phyloP scores from a whole-genome alignment of 1,139 yeast genomes.

The Dujonia santamariae region DNA sequence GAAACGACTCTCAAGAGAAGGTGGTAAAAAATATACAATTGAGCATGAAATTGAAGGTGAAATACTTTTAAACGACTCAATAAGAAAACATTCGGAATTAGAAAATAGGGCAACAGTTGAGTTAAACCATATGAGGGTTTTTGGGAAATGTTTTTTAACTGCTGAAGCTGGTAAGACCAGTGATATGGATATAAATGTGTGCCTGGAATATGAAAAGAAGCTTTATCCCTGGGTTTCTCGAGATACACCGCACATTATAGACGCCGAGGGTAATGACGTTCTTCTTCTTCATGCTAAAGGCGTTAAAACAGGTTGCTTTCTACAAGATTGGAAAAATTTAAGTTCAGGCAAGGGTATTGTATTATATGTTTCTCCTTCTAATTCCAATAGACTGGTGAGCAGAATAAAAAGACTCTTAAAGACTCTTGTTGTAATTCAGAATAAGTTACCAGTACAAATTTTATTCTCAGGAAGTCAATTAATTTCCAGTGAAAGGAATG shows the following conservation, averaged over 20 bases:
- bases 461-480: too few species aligned
- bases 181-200: neutral
- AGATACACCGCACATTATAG: slow-evolving; percentile 10
- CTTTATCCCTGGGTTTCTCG: slow-evolving; percentile 18
- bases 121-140: slow-evolving; percentile 26
- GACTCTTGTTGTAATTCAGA: slow-evolving; percentile 26
- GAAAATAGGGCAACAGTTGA: slow-evolving; percentile 22
- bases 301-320: slow-evolving; percentile 12
- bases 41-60: slow-evolving; percentile 14
- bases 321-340: slow-evolving; percentile 12
- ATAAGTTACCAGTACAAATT: slow-evolving; percentile 30
- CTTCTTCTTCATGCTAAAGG: neutral
- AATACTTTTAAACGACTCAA: slow-evolving; percentile 11
- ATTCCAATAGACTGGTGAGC: too few species aligned
- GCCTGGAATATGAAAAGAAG: slow-evolving; percentile 6
- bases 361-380: too few species aligned
- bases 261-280: neutral
- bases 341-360: slow-evolving; percentile 34
- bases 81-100: slow-evolving; percentile 14
- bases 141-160: slow-evolving; percentile 25
- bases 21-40: slow-evolving; percentile 11
- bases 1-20: slow-evolving; percentile 12
- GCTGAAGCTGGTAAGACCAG: neutral
- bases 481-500: neutral
- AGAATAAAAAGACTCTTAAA: slow-evolving; percentile 22